Percentiles rank a stretch among this genome's conserved stretches.
These are phyloP conservation scores for Isoetes taiwanensis DNA, from an alignment of 75 land plant species.

Conservation along the genomic window DNA sequence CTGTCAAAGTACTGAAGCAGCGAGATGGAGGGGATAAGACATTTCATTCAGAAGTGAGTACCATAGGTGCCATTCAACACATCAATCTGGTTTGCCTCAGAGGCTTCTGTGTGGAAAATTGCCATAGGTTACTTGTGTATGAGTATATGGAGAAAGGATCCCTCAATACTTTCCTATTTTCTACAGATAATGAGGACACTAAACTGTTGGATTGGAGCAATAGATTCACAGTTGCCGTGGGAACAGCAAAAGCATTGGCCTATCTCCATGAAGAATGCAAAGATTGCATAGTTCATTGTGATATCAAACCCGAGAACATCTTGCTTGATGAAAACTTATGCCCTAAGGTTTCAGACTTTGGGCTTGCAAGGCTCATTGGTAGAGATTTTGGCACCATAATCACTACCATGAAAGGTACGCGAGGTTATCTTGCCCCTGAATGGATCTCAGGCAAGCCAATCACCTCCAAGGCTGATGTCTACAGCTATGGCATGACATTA, in stretches of 20 bases:
- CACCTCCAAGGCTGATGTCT: not conserved
- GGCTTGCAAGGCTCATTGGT: not conserved
- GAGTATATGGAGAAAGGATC: not conserved
- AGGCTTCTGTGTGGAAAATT: conserved; percentile 17
- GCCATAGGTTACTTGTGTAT: not conserved
- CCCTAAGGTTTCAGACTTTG: not conserved
- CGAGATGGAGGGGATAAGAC: conserved; percentile 23
- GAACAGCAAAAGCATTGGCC: not conserved
- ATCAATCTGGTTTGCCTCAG: conserved; percentile 25
- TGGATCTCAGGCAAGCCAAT: not conserved
- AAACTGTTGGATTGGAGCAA: not conserved
- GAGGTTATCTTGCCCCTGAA: not conserved
- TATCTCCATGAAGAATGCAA: not conserved
- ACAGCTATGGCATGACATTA: not conserved
- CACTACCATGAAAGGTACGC: not conserved
- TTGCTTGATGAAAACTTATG: not conserved
- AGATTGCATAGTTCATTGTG: not conserved
- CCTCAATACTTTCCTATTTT: not conserved
- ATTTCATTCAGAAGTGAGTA: conserved; percentile 28
- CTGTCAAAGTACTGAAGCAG: conserved; percentile 46
- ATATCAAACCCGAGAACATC: not conserved
- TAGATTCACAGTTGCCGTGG: not conserved
- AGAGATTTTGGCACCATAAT: not conserved
- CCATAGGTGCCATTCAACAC: conserved; percentile 26
- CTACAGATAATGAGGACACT: not conserved